A percentile compares a stretch with the other conserved stretches of the same genome.
Conservation (phyloP, 2,329 filamentous ascomycete genomes). For the Didymella pinodella region DNA sequence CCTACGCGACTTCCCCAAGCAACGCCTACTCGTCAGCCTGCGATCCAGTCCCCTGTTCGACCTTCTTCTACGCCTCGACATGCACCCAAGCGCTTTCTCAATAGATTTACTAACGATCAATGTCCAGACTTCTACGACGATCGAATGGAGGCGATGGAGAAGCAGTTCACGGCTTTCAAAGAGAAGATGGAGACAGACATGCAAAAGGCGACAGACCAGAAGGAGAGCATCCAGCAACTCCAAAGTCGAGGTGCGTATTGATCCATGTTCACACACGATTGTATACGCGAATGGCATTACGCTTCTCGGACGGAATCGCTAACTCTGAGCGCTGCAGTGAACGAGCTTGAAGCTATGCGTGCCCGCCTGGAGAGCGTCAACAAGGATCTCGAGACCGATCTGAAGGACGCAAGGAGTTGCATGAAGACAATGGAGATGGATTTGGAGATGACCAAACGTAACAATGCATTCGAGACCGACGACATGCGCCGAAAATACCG, state of each 20-base stretch:
- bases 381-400: slow-evolving; percentile 68
- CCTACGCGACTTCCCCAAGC: slow-evolving; percentile 37
- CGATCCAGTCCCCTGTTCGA: slow-evolving; percentile 24
- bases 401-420: slow-evolving; percentile 67
- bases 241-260: slow-evolving; percentile 74
- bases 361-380: slow-evolving; percentile 62
- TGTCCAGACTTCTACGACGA: slow-evolving; percentile 79
- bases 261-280: background rate
- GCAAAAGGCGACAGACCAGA: slow-evolving; percentile 71
- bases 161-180: slow-evolving; percentile 74
- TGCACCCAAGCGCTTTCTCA: slow-evolving; percentile 65
- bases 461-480: slow-evolving; percentile 61
- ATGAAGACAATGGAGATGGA: slow-evolving; percentile 58
- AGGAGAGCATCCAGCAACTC: slow-evolving; percentile 76
- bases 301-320: background rate
- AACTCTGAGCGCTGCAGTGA: slow-evolving; percentile 51
- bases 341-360: slow-evolving; percentile 64
- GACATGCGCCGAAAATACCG: slow-evolving; percentile 62
- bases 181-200: slow-evolving; percentile 75
- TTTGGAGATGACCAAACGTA: slow-evolving; percentile 61
- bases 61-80: slow-evolving; percentile 37
- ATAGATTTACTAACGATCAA: slow-evolving; percentile 75
- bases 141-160: slow-evolving; percentile 77
- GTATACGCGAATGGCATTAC: too few relatives aligned
- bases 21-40: slow-evolving; percentile 31